Conservation (phyloP, 202 grass and related monocot genomes). For the Setaria viridis region DNA sequence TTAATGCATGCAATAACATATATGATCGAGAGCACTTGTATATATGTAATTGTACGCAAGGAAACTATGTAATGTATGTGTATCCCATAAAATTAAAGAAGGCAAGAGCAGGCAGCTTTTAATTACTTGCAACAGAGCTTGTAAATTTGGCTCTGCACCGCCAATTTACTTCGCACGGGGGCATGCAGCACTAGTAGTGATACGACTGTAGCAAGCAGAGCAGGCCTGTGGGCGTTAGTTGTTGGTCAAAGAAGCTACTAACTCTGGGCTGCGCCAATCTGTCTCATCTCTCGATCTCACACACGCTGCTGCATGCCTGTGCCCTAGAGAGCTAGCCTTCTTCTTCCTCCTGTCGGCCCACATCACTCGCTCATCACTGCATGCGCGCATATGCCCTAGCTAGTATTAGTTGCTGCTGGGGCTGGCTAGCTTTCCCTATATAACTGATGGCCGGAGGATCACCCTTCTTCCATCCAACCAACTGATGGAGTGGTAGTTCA, state of each 20-base stretch:
- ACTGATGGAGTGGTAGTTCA: too few species aligned
- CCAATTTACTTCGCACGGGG: background rate
- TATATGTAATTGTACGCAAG: too few species aligned
- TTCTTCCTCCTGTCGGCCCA: background rate
- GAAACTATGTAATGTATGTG: too few species aligned
- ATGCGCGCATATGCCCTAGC: too few species aligned
- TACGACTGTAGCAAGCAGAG: background rate
- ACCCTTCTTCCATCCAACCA: too few species aligned
- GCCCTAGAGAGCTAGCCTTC: background rate
- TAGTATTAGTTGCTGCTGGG: too few species aligned
- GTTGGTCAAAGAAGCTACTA: constrained; percentile 9
- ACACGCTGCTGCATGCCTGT: background rate
- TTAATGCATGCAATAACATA: too few species aligned
- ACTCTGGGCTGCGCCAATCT: background rate
- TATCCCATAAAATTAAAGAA: too few species aligned
- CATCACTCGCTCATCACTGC: too few species aligned
- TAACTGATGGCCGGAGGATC: too few species aligned
- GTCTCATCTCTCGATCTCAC: background rate
- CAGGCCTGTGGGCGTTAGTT: background rate
- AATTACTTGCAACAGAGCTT: background rate
- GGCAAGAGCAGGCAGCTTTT: background rate
- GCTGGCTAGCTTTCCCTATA: too few species aligned
- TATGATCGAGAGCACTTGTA: too few species aligned
- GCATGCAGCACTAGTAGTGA: background rate
- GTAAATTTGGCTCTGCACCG: background rate